Base-by-base conservation (phyloP, 768 basidiomycete species). In the Terana coerulea region DNA sequence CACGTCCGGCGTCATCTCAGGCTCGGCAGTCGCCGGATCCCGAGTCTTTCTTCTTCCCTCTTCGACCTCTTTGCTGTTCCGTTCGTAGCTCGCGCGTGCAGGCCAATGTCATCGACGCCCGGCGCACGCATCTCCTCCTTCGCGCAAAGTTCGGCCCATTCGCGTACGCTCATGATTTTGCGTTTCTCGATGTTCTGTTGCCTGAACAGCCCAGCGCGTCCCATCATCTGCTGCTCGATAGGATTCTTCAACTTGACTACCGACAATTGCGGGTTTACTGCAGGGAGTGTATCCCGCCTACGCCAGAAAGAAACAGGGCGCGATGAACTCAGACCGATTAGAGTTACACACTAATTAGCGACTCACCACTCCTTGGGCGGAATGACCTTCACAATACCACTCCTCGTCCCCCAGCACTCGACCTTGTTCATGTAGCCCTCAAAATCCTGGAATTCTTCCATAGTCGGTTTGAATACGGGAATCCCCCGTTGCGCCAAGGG, bases 351-450 rank as follows among this genome's bases (percentile, higher is more conserved):
- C 39, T 19, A n/a, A n/a, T n/a, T n/a, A n/a, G n/a, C n/a, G 47
- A 61, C 88, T 64, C 51, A 91, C 95, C 95, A 98, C 75, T 95
- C 90, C 61, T 83, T 81, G 4, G 95, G 95, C 26, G 95, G 95
- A 53, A 99, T 88, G 56, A 99, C 82, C 70, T 99, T 99, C 54
- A 95, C 87, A 57, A 98, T 95, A 21, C 97, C 97, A 57, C 91
- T 93, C 51, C 76, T 76, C 64, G 76, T 79, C 1, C 97, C 97
- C 91, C 97, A 99, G 54, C 82, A 79, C 65, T 95, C 92, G 39
- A 98, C 78, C 54, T 71, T 81, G 56, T 80, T 84, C 79, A 97
- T 86, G 66, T 91, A 98, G 10, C 64, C 84, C 63, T 99, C 95
- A 67, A 98, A 98, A 69, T 94, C 90, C 55, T 75, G 66, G 60